Conservation (phyloP, 2,329 filamentous ascomycete species). For the Aspergillus ochraceoroseus region DNA sequence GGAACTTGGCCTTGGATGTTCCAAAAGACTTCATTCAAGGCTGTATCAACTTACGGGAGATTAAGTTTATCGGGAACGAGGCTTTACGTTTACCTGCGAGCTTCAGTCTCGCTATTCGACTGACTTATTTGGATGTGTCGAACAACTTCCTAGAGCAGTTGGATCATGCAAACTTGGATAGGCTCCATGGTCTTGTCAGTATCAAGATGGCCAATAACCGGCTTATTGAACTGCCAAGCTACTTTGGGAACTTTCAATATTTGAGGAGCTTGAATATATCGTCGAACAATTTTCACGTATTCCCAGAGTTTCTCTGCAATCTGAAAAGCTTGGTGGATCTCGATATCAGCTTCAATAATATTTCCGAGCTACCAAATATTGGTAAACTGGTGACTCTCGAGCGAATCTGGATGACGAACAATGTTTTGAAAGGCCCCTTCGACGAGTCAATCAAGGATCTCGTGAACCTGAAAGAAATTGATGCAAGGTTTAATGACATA, state of each 20-base stretch:
- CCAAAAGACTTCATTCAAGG: conserved; percentile 95
- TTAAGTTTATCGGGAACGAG: conserved; percentile 94
- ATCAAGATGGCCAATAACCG: conserved; percentile 93
- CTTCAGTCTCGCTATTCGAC: conserved; percentile 69
- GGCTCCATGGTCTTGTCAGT: conserved; percentile 71
- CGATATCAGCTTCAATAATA: conserved; percentile 94
- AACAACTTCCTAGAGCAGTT: conserved; percentile 89
- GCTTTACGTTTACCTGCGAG: conserved; percentile 79
- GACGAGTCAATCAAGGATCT: conserved; percentile 69
- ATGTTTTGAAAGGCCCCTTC: conserved; percentile 71
- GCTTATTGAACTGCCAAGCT: conserved; percentile 68
- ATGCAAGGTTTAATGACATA: conserved; percentile 89
- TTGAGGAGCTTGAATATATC: conserved; percentile 85
- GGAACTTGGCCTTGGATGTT: conserved; percentile 85
- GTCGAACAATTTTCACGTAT: conserved; percentile 82
- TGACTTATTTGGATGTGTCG: conserved; percentile 89
- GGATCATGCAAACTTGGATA: conserved; percentile 75
- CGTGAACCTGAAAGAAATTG: conserved; percentile 75
- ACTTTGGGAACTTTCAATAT: conserved; percentile 74
- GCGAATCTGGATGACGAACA: conserved; percentile 92
- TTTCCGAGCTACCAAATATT: conserved; percentile 72
- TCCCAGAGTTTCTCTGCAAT: conserved; percentile 79
- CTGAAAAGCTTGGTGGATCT: conserved; percentile 81
- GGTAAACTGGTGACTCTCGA: conserved; percentile 75
- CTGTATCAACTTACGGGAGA: conserved; percentile 84